These are phyloP conservation scores for Tylopilus sp. DNA, from an alignment of 768 basidiomycete genomes.

Conservation along the genomic window DNA sequence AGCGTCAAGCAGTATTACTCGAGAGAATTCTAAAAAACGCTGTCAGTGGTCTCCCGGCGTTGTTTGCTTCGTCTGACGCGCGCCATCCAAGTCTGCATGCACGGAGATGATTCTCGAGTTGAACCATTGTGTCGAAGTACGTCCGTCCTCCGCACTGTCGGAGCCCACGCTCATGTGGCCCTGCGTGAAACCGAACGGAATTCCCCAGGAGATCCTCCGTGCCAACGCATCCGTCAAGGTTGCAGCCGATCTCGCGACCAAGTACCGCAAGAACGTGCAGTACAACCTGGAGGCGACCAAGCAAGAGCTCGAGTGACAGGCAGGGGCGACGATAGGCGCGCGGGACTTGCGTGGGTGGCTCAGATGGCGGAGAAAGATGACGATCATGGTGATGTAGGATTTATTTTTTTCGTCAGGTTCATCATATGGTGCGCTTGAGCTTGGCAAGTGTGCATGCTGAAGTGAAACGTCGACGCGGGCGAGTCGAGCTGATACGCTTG, in stretches of 20 bases:
- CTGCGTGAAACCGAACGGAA: neutral
- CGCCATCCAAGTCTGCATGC: slow-evolving; percentile 77
- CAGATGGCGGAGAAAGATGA: neutral
- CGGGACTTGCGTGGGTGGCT: neutral
- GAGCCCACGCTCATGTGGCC: neutral
- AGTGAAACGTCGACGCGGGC: neutral
- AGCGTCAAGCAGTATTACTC: slow-evolving; percentile 85
- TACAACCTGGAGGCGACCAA: slow-evolving; percentile 83
- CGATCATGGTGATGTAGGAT: neutral
- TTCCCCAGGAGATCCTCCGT: slow-evolving; percentile 66
- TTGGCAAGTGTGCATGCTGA: too few species aligned
- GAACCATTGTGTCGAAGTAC: slow-evolving; percentile 82
- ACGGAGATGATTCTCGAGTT: slow-evolving; percentile 88
- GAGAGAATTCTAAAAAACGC: slow-evolving; percentile 90
- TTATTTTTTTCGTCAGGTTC: too few species aligned
- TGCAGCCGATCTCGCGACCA: slow-evolving; percentile 79
- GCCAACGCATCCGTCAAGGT: slow-evolving; percentile 76
- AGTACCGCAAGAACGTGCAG: slow-evolving; percentile 90
- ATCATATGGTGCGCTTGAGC: neutral
- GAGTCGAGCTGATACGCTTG: neutral
- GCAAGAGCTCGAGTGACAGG: slow-evolving; percentile 18
- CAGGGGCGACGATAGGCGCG: neutral
- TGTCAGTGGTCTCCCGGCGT: slow-evolving; percentile 40
- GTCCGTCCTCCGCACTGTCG: slow-evolving; percentile 11
- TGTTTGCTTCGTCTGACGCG: neutral